Percentiles rank a stretch among this genome's conserved stretches.
phyloP scores from a whole-genome alignment of 768 basidiomycete genomes.

The Boletus vinaceobasis region DNA sequence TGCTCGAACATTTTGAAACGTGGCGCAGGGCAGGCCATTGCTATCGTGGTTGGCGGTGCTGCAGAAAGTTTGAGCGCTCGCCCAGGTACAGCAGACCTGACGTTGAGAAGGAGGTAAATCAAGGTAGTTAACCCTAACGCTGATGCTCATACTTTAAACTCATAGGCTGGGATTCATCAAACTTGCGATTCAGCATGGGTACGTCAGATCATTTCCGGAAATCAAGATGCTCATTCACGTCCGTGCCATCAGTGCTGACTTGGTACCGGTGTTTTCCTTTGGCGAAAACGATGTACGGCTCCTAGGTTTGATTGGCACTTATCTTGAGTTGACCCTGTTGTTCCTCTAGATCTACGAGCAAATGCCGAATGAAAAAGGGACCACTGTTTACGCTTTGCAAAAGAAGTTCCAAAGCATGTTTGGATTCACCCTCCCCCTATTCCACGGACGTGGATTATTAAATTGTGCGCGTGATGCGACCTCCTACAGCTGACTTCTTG shows the following conservation, averaged over 20 bases:
- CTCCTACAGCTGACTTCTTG: neutral
- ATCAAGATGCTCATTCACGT: neutral
- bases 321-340: neutral
- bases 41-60: slow-evolving; percentile 95
- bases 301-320: neutral
- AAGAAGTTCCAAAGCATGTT: slow-evolving; percentile 89
- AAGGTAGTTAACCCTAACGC: neutral
- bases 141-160: neutral
- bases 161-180: slow-evolving; percentile 91
- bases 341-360: slow-evolving; percentile 83
- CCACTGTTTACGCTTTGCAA: slow-evolving; percentile 80
- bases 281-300: slow-evolving; percentile 92
- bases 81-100: slow-evolving; percentile 94
- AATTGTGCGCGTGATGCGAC: slow-evolving; percentile 69
- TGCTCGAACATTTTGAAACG: slow-evolving; percentile 80
- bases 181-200: slow-evolving; percentile 87
- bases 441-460: slow-evolving; percentile 91
- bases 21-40: slow-evolving; percentile 70
- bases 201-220: slow-evolving; percentile 14
- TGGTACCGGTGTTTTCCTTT: slow-evolving; percentile 97
- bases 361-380: slow-evolving; percentile 93
- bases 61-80: slow-evolving; percentile 91
- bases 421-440: slow-evolving; percentile 95
- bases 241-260: slow-evolving; percentile 62
- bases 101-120: slow-evolving; percentile 62